Conservation (phyloP, 148 eudicot genomes). For the Dianthus caryophyllus region DNA sequence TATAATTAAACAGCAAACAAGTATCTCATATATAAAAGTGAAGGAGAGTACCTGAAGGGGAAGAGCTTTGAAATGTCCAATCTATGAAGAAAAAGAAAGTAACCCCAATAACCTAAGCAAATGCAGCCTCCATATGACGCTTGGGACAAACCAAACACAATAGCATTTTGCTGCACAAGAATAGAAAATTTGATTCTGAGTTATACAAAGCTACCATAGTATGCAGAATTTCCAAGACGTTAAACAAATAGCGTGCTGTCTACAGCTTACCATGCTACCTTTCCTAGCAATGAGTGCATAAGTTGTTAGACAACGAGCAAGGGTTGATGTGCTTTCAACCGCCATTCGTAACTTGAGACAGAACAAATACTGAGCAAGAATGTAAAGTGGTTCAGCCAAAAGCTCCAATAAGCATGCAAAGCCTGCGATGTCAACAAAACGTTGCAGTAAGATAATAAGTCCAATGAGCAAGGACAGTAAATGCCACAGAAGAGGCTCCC, state of each 20-base stretch:
- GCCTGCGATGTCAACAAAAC: constrained; percentile 42
- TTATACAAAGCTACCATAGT: neutral
- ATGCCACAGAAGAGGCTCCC: neutral
- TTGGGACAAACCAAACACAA: constrained; percentile 78
- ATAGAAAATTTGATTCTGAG: constrained; percentile 4
- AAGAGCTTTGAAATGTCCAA: constrained; percentile 49
- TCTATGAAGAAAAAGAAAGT: constrained; percentile 53
- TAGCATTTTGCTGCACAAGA: constrained; percentile 72
- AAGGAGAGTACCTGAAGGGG: constrained; percentile 63
- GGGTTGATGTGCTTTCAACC: constrained; percentile 81
- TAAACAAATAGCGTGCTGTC: neutral
- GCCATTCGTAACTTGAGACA: constrained; percentile 80
- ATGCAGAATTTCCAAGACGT: neutral
- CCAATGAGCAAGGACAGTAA: neutral
- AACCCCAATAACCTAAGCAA: constrained; percentile 87
- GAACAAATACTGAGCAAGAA: constrained; percentile 82
- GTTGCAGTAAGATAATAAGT: neutral
- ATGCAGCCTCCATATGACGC: constrained; percentile 78
- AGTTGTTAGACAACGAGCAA: constrained; percentile 68
- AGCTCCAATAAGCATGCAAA: constrained; percentile 90
- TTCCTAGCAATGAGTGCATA: constrained; percentile 60
- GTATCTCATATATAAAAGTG: neutral
- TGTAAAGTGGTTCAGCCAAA: constrained; percentile 86
- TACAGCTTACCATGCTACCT: constrained; percentile 50
- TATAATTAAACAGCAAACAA: neutral